Conservation (phyloP, 257 asterid species). For the Solanum sejunctum region DNA sequence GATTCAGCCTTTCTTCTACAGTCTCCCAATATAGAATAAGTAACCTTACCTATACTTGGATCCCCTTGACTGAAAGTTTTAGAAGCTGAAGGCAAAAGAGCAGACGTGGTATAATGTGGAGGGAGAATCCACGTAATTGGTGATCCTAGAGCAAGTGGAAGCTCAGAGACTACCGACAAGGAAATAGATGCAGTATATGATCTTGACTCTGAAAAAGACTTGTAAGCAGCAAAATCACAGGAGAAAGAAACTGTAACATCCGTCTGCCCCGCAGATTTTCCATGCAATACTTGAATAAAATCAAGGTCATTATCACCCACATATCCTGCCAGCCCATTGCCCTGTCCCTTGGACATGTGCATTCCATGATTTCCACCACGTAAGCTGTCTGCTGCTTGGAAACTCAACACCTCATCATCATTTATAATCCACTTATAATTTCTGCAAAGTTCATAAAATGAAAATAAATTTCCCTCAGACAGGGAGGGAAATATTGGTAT, state of each 20-base stretch:
- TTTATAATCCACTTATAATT: constrained; percentile 58
- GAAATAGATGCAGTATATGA: constrained; percentile 50
- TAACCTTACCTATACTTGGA: constrained; percentile 32
- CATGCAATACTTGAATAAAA: constrained; percentile 53
- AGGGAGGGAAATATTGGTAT: constrained; percentile 62
- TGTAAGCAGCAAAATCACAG: constrained; percentile 41
- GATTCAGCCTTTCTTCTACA: constrained; percentile 25
- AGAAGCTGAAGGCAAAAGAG: constrained; percentile 54
- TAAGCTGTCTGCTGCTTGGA: constrained; percentile 15
- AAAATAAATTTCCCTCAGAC: constrained; percentile 72
- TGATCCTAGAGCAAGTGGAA: constrained; percentile 76
- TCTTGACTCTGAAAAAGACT: constrained; percentile 31
- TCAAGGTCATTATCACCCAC: constrained; percentile 29
- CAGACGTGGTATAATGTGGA: constrained; percentile 60
- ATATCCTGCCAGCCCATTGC: constrained; percentile 18
- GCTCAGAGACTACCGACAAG: constrained; percentile 58
- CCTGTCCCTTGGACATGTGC: constrained; percentile 5
- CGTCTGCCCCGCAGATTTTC: constrained; percentile 69
- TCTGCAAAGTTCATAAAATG: constrained; percentile 66
- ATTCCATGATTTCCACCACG: constrained; percentile 9
- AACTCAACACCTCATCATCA: constrained; percentile 43
- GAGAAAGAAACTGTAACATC: constrained; percentile 55
- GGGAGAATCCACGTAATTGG: constrained; percentile 84
- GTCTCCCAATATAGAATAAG: constrained; percentile 58
- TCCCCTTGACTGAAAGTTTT: constrained; percentile 31